A percentile compares a stretch with the other conserved stretches of the same genome.
Conservation (phyloP, 306 rosid genomes). For the Sphenostylis stenocarpa region DNA sequence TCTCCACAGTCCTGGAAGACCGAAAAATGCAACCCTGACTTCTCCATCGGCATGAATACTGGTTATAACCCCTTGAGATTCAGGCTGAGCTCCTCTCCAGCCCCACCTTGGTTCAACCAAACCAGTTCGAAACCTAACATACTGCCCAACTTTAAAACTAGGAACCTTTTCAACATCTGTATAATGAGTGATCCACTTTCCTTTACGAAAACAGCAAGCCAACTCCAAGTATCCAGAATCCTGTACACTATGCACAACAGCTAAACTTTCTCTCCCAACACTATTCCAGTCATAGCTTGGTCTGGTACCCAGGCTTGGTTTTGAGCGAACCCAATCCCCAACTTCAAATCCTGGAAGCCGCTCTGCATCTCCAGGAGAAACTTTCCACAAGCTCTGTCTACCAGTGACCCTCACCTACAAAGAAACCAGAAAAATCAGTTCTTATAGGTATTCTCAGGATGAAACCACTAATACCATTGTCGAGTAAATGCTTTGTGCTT, state of each 20-base stretch:
- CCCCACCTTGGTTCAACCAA: conserved; percentile 94
- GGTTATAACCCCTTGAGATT: conserved; percentile 79
- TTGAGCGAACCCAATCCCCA: conserved; percentile 99
- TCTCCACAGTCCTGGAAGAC: conserved; percentile 85
- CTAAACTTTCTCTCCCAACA: conserved; percentile 87
- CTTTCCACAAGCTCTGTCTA: conserved; percentile 91
- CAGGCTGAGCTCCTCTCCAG: conserved; percentile 87
- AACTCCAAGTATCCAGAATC: conserved; percentile 90
- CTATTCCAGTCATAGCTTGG: conserved; percentile 97
- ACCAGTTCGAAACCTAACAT: conserved; percentile 81
- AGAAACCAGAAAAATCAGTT: conserved; percentile 34
- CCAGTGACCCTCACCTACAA: conserved; percentile 84
- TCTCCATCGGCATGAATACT: conserved; percentile 94
- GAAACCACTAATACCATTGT: conserved; percentile 18
- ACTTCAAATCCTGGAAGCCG: conserved; percentile 96
- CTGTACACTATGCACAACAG: conserved; percentile 94
- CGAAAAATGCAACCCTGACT: conserved; percentile 77
- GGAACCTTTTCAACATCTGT: conserved; percentile 91
- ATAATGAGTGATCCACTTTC: conserved; percentile 86
- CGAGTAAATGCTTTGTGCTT: neutral
- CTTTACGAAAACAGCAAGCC: conserved; percentile 97
- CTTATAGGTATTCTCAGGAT: neutral
- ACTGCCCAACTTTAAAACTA: conserved; percentile 83
- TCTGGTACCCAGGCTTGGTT: conserved; percentile 89
- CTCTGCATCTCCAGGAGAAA: conserved; percentile 97